Conservation (phyloP, 768 basidiomycete genomes). For the Trametes villosa region DNA sequence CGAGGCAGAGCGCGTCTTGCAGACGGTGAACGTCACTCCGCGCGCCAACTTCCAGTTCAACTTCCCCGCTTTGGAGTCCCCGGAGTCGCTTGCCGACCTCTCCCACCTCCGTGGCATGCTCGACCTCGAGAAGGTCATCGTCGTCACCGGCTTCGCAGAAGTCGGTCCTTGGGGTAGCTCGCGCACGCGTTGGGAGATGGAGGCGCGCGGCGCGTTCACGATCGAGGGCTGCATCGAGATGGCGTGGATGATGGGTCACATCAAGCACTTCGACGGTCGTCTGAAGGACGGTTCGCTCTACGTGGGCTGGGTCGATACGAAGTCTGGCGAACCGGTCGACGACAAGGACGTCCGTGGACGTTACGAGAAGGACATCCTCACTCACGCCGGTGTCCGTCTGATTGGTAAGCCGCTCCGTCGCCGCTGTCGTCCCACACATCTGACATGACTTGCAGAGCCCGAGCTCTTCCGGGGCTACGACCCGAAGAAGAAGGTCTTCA, state of each 20-base stretch:
- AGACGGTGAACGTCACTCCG: slow-evolving; percentile 90
- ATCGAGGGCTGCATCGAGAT: slow-evolving; percentile 99
- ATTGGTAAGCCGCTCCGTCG: slow-evolving; percentile 70
- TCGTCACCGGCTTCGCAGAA: slow-evolving; percentile 96
- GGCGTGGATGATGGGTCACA: slow-evolving; percentile 99
- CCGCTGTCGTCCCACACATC: not conserved
- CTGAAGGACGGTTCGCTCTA: slow-evolving; percentile 90
- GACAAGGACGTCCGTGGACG: slow-evolving; percentile 95
- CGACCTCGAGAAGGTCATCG: slow-evolving; percentile 94
- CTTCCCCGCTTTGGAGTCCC: slow-evolving; percentile 83
- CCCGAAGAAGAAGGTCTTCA: slow-evolving; percentile 95
- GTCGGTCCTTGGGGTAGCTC: slow-evolving; percentile 99
- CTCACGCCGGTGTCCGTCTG: slow-evolving; percentile 89
- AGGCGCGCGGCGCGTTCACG: slow-evolving; percentile 94
- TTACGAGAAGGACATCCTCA: slow-evolving; percentile 93
- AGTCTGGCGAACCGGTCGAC: slow-evolving; percentile 91
- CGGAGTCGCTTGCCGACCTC: slow-evolving; percentile 73
- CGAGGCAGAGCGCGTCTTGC: slow-evolving; percentile 90
- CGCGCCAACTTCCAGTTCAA: slow-evolving; percentile 98
- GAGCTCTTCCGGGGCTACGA: slow-evolving; percentile 98
- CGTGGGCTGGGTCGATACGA: slow-evolving; percentile 98
- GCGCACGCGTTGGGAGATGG: slow-evolving; percentile 99
- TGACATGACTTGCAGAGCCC: slow-evolving; percentile 63
- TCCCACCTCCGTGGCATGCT: slow-evolving; percentile 83
- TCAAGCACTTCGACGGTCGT: slow-evolving; percentile 98